Evolutionary conservation across 2,329 filamentous ascomycete genomes (phyloP).

Genomic region (Sporothrix variecibatus): DNA sequence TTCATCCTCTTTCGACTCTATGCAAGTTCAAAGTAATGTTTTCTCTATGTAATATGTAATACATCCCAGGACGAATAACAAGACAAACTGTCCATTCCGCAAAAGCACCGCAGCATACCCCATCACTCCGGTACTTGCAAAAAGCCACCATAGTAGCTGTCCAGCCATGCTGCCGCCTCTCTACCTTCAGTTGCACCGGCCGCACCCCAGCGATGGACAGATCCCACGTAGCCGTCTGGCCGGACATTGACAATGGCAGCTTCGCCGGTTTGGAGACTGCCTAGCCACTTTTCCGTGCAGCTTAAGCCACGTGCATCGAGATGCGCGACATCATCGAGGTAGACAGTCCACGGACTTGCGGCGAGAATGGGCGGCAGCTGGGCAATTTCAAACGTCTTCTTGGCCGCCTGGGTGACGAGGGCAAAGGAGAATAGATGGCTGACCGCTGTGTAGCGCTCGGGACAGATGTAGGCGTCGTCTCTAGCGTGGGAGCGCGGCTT

Average conservation of each 20-base stretch:
- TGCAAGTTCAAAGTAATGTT: no score
- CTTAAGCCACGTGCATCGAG: constrained; percentile 52
- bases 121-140: constrained; percentile 47
- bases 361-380: constrained; percentile 63
- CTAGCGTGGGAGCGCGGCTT: constrained; percentile 58
- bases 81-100: neutral
- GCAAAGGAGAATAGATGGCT: constrained; percentile 70
- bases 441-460: constrained; percentile 67
- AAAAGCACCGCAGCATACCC: neutral
- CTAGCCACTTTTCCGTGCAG: constrained; percentile 70
- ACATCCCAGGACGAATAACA: neutral
- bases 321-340: constrained; percentile 64
- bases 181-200: constrained; percentile 41
- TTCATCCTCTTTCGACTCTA: no score
- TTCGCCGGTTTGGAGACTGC: constrained; percentile 55
- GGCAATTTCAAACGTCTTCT: constrained; percentile 63
- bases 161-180: constrained; percentile 55
- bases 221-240: constrained; percentile 73
- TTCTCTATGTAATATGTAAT: no score
- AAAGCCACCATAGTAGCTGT: constrained; percentile 56
- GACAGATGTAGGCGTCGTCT: constrained; percentile 67
- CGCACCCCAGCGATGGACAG: constrained; percentile 55
- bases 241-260: constrained; percentile 67
- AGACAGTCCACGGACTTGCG: constrained; percentile 69
- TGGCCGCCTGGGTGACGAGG: constrained; percentile 61